Percentiles rank a stretch among this genome's conserved stretches.
Conservation (phyloP, 1,284 basidiomycete species). For the Ustilago crameri region DNA sequence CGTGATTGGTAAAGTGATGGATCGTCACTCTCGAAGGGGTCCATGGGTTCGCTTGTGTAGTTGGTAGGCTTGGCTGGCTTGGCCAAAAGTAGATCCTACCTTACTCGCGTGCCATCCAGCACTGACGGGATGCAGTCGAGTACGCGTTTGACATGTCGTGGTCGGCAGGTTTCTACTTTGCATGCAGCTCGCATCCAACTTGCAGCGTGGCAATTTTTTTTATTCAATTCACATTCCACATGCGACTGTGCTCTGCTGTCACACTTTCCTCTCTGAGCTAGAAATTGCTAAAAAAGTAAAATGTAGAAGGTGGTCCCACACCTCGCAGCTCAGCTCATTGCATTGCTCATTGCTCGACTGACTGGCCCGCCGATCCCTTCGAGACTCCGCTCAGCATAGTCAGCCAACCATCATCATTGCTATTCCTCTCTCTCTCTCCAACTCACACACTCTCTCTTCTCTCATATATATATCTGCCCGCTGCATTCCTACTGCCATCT, state of each 20-base stretch:
- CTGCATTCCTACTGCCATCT: slow-evolving; percentile 11
- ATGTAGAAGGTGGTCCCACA: slow-evolving; percentile 18
- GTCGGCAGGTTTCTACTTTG: slow-evolving; percentile 18
- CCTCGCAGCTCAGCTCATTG: slow-evolving; percentile 11
- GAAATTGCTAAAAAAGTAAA: neutral
- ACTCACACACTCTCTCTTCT: slow-evolving; percentile 2
- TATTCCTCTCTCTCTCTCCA: neutral
- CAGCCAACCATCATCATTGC: slow-evolving; percentile 6
- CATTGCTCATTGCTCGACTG: neutral
- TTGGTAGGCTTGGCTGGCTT: no score
- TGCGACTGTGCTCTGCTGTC: neutral
- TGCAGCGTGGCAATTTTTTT: neutral
- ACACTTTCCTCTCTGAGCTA: slow-evolving; percentile 8
- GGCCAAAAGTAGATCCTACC: neutral
- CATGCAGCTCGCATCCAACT: slow-evolving; percentile 5
- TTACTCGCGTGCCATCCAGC: neutral
- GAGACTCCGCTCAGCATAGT: neutral
- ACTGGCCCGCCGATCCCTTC: neutral
- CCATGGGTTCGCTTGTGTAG: no score
- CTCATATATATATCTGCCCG: slow-evolving; percentile 27
- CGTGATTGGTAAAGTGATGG: no score
- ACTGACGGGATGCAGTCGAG: neutral
- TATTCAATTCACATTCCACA: slow-evolving; percentile 14
- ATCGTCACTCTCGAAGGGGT: no score
- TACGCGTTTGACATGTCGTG: slow-evolving; percentile 6